These are phyloP conservation scores for Solanum bulbocastanum DNA, from an alignment of 257 asterid genomes.

Conservation along the genomic window DNA sequence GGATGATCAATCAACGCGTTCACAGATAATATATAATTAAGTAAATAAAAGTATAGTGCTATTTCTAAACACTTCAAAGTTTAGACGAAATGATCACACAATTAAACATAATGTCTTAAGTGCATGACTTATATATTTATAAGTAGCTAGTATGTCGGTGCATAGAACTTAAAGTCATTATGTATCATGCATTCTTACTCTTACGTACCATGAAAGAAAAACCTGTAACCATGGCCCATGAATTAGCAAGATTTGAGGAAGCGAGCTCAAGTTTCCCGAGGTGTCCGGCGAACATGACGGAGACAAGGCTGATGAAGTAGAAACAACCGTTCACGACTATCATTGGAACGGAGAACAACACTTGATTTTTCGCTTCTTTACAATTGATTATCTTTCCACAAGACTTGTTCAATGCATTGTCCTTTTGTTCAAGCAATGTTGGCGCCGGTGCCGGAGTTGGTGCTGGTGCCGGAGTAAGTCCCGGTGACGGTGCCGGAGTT, in stretches of 20 bases:
- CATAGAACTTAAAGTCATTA: no score
- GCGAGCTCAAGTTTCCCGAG: constrained; percentile 21
- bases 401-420: neutral
- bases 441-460: neutral
- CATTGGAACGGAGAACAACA: constrained; percentile 10
- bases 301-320: constrained; percentile 8
- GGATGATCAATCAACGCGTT: neutral
- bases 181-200: neutral
- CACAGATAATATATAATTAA: neutral
- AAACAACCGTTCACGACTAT: constrained; percentile 5
- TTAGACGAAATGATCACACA: neutral
- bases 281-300: constrained; percentile 24
- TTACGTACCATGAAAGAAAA: constrained; percentile 12
- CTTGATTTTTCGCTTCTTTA: constrained; percentile 7
- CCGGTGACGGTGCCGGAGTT: rapidly evolving
- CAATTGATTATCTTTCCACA: neutral
- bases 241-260: constrained; percentile 16
- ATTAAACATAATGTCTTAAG: constrained; percentile 51
- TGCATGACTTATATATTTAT: no score
- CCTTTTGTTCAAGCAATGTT: neutral
- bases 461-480: rapidly evolving
- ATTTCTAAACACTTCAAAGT: neutral
- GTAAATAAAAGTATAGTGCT: neutral
- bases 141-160: no score
- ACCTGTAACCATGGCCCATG: constrained; percentile 23